Conservation (phyloP, 306 rosid species). For the Prosopis cineraria region DNA sequence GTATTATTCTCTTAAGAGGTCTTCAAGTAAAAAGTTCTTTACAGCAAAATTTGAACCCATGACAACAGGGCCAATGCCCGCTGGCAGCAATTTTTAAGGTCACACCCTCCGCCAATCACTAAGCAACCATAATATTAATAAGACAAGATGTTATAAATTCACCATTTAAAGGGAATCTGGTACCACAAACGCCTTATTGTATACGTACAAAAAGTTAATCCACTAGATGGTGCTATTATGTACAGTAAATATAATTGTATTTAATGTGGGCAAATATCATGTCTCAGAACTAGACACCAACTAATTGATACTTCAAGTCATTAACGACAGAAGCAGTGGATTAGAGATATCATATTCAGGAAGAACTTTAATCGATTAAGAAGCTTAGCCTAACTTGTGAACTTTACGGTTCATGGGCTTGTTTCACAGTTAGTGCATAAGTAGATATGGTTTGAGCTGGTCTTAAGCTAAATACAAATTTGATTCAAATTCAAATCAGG, state of each 20-base stretch:
- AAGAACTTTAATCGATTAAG: not conserved
- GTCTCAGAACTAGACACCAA: constrained; percentile 27
- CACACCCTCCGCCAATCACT: constrained; percentile 1
- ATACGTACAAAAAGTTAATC: not conserved
- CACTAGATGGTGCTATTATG: no score
- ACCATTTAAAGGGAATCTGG: not conserved
- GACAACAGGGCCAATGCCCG: not conserved
- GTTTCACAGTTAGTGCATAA: not conserved
- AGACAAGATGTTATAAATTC: not conserved
- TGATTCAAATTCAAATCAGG: constrained; percentile 16
- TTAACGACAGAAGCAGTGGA: constrained; percentile 9
- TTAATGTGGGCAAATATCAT: not conserved
- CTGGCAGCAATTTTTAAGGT: not conserved
- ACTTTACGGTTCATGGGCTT: not conserved
- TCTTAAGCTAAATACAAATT: not conserved
- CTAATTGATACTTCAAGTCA: not conserved
- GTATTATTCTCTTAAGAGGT: not conserved
- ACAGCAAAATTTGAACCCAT: constrained; percentile 24
- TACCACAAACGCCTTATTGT: not conserved
- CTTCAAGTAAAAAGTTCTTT: not conserved
- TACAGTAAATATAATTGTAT: not conserved
- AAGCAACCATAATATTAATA: not conserved
- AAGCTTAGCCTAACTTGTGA: not conserved
- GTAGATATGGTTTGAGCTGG: not conserved
- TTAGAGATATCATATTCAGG: constrained; percentile 10